Percentiles rank a stretch among this genome's conserved stretches.
phyloP scores from a whole-genome alignment of 306 rosid species.

The Rosa multiflora region DNA sequence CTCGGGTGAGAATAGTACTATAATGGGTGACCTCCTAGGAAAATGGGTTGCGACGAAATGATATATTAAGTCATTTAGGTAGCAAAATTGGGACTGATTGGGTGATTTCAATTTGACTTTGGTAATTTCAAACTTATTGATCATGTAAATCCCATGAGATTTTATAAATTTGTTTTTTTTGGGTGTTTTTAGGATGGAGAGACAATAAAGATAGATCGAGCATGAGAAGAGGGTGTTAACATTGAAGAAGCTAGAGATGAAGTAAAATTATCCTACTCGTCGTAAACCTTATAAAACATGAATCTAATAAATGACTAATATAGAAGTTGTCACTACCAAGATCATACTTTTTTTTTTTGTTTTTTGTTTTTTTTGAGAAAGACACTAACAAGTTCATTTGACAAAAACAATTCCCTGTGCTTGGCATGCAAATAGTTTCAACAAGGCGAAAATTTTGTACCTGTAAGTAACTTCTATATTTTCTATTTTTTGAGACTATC shows the following conservation, averaged over 20 bases:
- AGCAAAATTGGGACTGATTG: conserved; percentile 35
- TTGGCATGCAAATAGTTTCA: no score
- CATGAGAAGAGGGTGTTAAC: conserved; percentile 66
- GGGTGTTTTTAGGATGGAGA: conserved; percentile 57
- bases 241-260: conserved; percentile 86
- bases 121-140: no score
- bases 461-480: no score
- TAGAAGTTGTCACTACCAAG: no score
- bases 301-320: no score
- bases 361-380: no score
- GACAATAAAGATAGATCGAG: conserved; percentile 52
- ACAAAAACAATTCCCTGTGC: no score
- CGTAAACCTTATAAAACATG: no score
- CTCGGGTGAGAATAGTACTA: conserved; percentile 53
- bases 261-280: neutral
- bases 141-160: conserved; percentile 3
- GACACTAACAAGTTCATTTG: no score
- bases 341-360: no score
- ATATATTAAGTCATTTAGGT: conserved; percentile 29
- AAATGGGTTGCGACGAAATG: conserved; percentile 39
- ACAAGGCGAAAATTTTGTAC: no score
- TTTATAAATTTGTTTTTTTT: neutral
- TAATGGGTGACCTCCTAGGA: conserved; percentile 42
- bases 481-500: no score
- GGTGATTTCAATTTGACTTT: neutral